These are phyloP conservation scores for Scheffersomyces coipomensis DNA, from an alignment of 805 yeast genomes.

Conservation along the genomic window DNA sequence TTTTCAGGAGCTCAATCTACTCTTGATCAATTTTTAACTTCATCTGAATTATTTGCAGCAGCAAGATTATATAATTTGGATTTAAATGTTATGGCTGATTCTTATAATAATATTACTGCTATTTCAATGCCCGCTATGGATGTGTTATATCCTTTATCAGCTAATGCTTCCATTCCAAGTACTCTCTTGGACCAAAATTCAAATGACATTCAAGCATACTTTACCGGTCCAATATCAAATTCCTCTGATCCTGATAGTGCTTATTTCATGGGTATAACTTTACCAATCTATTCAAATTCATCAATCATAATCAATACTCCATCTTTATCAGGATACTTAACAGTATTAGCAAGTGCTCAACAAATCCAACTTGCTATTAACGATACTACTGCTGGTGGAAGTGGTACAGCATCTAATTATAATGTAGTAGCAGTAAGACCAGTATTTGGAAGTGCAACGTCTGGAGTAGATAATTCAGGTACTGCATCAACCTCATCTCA, in stretches of 20 bases:
- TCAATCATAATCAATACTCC: conserved; percentile 62
- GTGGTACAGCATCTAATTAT: conserved; percentile 4
- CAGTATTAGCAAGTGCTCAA: conserved; percentile 46
- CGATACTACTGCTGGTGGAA: conserved; percentile 8
- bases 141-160: conserved; percentile 49
- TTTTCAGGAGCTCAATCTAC: conserved; percentile 43
- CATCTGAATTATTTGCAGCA: conserved; percentile 61
- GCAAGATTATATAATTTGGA: conserved; percentile 68
- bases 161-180: conserved; percentile 45
- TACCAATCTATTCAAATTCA: conserved; percentile 73
- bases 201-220: conserved; percentile 19
- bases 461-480: conserved; percentile 20
- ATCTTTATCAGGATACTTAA: conserved; percentile 66
- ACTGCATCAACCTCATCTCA: conserved; percentile 32
- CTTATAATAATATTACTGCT: conserved; percentile 24
- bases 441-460: conserved; percentile 19
- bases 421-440: conserved; percentile 27
- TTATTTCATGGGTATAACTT: conserved; percentile 69
- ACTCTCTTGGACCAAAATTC: conserved; percentile 26
- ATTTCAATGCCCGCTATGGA: conserved; percentile 28
- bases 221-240: conserved; percentile 67
- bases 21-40: conserved; percentile 59
- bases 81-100: conserved; percentile 44
- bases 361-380: conserved; percentile 28
- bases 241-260: conserved; percentile 21